Evolutionary conservation across 2,329 filamentous ascomycete genomes (phyloP), one percentile per base, ranked within the genome.

Genomic region (Zymoseptoria tritici): DNA sequence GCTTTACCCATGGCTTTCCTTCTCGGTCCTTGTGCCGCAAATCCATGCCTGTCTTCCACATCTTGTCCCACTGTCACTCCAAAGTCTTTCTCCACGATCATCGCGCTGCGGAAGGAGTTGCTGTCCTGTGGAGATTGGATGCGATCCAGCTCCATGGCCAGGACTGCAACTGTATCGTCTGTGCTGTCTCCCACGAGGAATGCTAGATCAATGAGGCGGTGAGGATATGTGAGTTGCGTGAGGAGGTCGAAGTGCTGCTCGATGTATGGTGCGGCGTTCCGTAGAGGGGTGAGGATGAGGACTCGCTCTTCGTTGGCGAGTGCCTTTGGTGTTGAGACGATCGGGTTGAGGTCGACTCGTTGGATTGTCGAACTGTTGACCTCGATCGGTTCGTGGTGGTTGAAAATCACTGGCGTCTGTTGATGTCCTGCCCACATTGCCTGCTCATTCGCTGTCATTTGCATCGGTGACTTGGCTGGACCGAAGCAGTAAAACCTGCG

Each of bases 401-500:
- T 99, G 81, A 96, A 97, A 66, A 96, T 84, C 68, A 99, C 91
- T 55, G 94, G 94, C 3, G 94, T 97, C 69, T 92, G 87, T 64
- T 94, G 80, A 72, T 96, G 92, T 60, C 85, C 86, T 67, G 89
- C 88, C 94, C 94, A 99, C 65, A 90, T 83, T 63, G 87, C 87
- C 75, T 93, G 88, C 73, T 99, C 94, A 73, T 97, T 97, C 58
- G 88, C 79, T 50, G 89, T 85, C 91, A 99, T 96, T 65, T 94
- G 86, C 86, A 96, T 95, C 57, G 94, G 94, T n/a, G 94, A 85
- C 79, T 95, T 97, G 22, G 88, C 85, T 13, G 94, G 93, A 11
- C 94, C 94, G 83, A 91, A 97, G 80, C 94, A 99, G 78, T 96
- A 96, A 77, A 96, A 97, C 77, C 93, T 97, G 71, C 29, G 55